Base-by-base conservation (phyloP, 2,329 filamentous ascomycete genomes). In the Ascochyta lentis region DNA sequence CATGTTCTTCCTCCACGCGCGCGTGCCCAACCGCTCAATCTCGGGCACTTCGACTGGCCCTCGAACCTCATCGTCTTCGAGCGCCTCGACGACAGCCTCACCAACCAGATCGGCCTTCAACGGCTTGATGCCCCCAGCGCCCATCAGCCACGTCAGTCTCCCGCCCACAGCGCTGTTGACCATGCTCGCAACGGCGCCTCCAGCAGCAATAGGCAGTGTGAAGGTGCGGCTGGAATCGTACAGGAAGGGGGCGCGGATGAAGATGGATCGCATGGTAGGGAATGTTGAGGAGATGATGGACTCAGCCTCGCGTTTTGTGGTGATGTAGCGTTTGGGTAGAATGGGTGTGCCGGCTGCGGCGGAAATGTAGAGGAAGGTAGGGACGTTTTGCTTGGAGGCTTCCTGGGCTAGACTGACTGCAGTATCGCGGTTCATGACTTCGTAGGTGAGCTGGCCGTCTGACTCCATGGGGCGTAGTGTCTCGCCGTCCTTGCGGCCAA, bases 371-470 rank as follows among this genome's bases (percentile, higher is more conserved):
- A 89, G 86, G 73, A 96, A 97, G 0, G 87, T 86, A 16, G 82
- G 78, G 13, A 89, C 88, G 33, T 86, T 82, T 56, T 86, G 85
- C 31, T 79, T 79, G 24, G 83, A 83, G 1, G 92, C 87, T 72
- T 94, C 90, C 69, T 89, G 86, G 13, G 94, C 95, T 13, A 97
- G 83, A 50, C 89, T 84, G 58, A 98, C 86, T 43, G 94, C 94
- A 79, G 84, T 84, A 78, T 98, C 94, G 54, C 95, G 86, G 79
- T 99, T 99, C 92, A 99, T 97, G 58, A 92, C 83, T 80, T 98
- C 95, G 79, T 99, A 99, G 16, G 94, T 97, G 68, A 96, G 82
- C 77, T 95, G 90, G 24, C 88, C 87, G 65, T 87, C 86, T 41
- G 80, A 84, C 74, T 90, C 87, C 48, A 86, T 81, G 1, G 88